Evolutionary conservation across 2,329 filamentous ascomycete genomes (phyloP).

Genomic region (Cytospora piceae): DNA sequence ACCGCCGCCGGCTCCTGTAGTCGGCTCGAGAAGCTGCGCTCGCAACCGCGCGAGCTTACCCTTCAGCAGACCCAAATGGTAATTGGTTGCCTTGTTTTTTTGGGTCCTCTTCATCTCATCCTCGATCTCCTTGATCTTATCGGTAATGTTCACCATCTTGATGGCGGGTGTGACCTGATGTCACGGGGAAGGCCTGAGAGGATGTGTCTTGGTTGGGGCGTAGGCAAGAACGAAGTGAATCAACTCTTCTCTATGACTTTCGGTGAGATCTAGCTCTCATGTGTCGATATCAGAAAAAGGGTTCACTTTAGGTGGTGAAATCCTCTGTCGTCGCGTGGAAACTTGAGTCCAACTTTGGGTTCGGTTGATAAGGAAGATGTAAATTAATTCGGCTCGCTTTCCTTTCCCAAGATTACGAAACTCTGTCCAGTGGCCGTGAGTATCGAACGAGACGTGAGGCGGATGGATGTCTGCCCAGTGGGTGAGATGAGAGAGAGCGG

Average conservation of each 20-base stretch:
- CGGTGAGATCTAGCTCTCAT: neutral
- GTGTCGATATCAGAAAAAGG: neutral
- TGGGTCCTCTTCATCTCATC: constrained; percentile 99
- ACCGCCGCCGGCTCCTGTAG: constrained; percentile 74
- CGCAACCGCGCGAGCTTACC: constrained; percentile 95
- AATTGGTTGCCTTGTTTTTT: constrained; percentile 76
- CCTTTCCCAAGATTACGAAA: neutral
- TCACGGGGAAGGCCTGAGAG: neutral
- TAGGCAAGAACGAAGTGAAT: neutral
- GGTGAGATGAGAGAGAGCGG: constrained; percentile 13
- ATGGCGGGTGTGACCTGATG: constrained; percentile 32
- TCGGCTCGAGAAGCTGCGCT: constrained; percentile 91
- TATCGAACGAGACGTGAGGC: neutral
- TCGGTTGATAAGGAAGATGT: neutral
- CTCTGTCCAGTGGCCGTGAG: neutral
- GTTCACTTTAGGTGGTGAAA: neutral
- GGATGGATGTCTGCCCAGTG: neutral
- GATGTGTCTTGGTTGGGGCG: neutral
- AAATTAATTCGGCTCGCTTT: neutral
- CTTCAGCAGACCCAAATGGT: constrained; percentile 96
- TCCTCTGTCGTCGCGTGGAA: neutral
- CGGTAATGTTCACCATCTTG: constrained; percentile 98
- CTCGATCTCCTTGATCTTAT: constrained; percentile 99
- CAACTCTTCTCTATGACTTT: neutral
- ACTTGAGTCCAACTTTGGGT: neutral